A percentile compares a stretch with the other conserved stretches of the same genome.
Conservation (phyloP, 176 grass and related monocot genomes). For the Cenchrus purpureus region DNA sequence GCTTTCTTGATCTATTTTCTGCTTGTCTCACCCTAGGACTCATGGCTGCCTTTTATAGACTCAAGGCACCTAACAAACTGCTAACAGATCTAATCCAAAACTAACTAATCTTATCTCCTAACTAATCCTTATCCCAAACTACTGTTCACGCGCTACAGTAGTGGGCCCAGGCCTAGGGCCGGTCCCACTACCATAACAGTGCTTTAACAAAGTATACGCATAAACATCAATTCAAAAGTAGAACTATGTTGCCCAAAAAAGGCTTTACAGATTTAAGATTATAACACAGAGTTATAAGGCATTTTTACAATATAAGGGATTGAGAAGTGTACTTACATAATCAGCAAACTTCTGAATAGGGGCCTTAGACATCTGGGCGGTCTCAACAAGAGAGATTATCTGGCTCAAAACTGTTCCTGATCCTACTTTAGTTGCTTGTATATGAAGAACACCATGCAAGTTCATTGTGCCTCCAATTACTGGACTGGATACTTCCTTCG, state of each 20-base stretch:
- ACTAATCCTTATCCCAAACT: too few species aligned
- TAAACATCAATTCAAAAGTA: slow-evolving; percentile 11
- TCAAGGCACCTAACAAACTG: too few species aligned
- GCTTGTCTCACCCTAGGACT: too few species aligned
- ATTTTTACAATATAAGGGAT: not conserved
- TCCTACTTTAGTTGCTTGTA: slow-evolving; percentile 78
- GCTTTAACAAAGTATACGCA: not conserved
- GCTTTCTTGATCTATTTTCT: too few species aligned
- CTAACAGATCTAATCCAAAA: too few species aligned
- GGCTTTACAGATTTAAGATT: slow-evolving; percentile 8
- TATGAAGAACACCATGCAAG: slow-evolving; percentile 71
- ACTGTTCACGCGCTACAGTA: too few species aligned
- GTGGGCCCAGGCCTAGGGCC: too few species aligned
- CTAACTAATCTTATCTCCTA: too few species aligned
- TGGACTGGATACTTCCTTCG: slow-evolving; percentile 63
- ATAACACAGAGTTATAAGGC: not conserved
- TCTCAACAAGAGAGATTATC: slow-evolving; percentile 88
- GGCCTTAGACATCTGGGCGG: slow-evolving; percentile 89
- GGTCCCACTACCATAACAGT: too few species aligned
- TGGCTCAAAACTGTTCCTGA: slow-evolving; percentile 76
- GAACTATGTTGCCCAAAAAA: slow-evolving; percentile 17
- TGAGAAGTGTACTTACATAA: slow-evolving; percentile 59
- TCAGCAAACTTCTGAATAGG: slow-evolving; percentile 93
- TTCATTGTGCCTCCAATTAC: slow-evolving; percentile 92
- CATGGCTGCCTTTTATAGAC: too few species aligned